Evolutionary conservation across 768 basidiomycete species (phyloP).

Genomic region (Holtermannia corniformis): DNA sequence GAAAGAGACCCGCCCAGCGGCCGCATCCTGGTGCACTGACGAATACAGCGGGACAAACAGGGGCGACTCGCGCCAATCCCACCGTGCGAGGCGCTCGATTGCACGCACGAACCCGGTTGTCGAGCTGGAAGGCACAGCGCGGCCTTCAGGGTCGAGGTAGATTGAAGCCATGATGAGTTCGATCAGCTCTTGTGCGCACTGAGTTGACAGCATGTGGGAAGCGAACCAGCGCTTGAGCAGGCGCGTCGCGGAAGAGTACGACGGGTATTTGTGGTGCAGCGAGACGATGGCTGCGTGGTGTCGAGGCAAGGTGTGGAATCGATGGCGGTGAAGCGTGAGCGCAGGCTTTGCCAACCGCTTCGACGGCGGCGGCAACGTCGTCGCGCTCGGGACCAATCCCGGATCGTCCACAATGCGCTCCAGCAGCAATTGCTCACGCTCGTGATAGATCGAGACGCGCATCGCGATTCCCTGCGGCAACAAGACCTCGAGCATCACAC

Average conservation of each 20-base stretch:
- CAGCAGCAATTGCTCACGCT: conserved; percentile 70
- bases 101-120: conserved; percentile 55
- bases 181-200: conserved; percentile 66
- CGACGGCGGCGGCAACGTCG: conserved; percentile 23
- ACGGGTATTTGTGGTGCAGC: conserved; percentile 65
- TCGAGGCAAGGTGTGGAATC: conserved; percentile 67
- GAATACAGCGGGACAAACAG: conserved; percentile 65
- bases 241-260: conserved; percentile 75
- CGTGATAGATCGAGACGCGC: conserved; percentile 70
- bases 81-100: conserved; percentile 62
- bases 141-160: conserved; percentile 54
- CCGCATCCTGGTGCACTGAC: conserved; percentile 9
- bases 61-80: conserved; percentile 57
- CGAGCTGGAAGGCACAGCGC: conserved; percentile 59
- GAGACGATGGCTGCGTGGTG: conserved; percentile 78
- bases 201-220: conserved; percentile 64
- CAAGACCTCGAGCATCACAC: conserved; percentile 63
- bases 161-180: conserved; percentile 75
- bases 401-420: conserved; percentile 55
- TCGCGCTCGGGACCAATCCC: conserved; percentile 5
- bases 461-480: conserved; percentile 82
- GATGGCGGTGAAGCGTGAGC: conserved; percentile 49
- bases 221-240: conserved; percentile 89
- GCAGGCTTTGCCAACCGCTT: conserved; percentile 23
- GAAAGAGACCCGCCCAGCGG: conserved; percentile 32